These are phyloP conservation scores for barrel medic (Medicago truncatula) DNA, from an alignment of 306 rosid species.

Conservation along the genomic window MtrunA17r5.0-ANR NC_053046.1:31523001-31523500, in stretches of 20 bases:
- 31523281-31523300: slow-evolving; percentile 75
- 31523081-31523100: slow-evolving; percentile 87
- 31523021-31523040: slow-evolving; percentile 66
- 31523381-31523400: slow-evolving; percentile 77
- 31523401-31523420: slow-evolving; percentile 68
- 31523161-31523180: slow-evolving; percentile 91
- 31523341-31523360: slow-evolving; percentile 58
- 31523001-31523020: slow-evolving; percentile 73
- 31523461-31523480: slow-evolving; percentile 65
- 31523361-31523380: slow-evolving; percentile 76
- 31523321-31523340: slow-evolving; percentile 85
- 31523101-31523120: slow-evolving; percentile 82
- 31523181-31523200: slow-evolving; percentile 77
- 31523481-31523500: slow-evolving; percentile 76
- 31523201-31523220: slow-evolving; percentile 85
- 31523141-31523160: slow-evolving; percentile 79
- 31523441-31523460: slow-evolving; percentile 68
- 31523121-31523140: slow-evolving; percentile 80
- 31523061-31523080: slow-evolving; percentile 90
- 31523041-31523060: slow-evolving; percentile 92
- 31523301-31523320: slow-evolving; percentile 75
- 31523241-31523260: slow-evolving; percentile 68
- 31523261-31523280: slow-evolving; percentile 94
- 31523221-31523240: slow-evolving; percentile 75
- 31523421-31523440: slow-evolving; percentile 83